phyloP scores from a whole-genome alignment of 176 grass and related monocot genomes.

The Oryza punctata region DNA sequence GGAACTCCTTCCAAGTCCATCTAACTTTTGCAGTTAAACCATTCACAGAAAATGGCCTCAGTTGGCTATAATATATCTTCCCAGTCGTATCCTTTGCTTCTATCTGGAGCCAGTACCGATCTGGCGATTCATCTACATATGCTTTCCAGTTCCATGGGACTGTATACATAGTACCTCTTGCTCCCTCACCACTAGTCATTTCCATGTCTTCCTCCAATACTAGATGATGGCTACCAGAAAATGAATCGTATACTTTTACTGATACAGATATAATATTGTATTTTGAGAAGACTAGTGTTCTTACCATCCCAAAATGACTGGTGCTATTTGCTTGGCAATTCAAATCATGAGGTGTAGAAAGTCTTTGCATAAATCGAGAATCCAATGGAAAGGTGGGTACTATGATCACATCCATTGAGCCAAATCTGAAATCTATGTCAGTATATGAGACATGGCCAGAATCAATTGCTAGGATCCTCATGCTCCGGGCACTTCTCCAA shows the following conservation, averaged over 20 bases:
- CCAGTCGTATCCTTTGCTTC: conserved; percentile 42
- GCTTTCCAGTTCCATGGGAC: conserved; percentile 51
- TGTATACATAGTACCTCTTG: conserved; percentile 40
- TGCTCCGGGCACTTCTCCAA: conserved; percentile 49
- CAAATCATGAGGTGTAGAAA: conserved; percentile 37
- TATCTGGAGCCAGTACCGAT: conserved; percentile 51
- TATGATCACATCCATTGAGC: conserved; percentile 50
- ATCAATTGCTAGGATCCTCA: conserved; percentile 55
- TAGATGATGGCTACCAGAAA: conserved; percentile 24
- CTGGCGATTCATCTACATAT: conserved; percentile 29
- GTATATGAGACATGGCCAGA: conserved; percentile 54
- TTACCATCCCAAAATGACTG: conserved; percentile 28
- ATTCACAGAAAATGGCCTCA: conserved; percentile 55
- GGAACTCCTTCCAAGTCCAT: conserved; percentile 59
- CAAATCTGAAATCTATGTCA: conserved; percentile 52
- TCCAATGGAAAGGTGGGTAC: conserved; percentile 61
- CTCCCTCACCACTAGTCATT: conserved; percentile 27
- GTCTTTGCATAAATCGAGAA: conserved; percentile 60
- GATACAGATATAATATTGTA: conserved; percentile 43
- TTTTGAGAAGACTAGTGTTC: conserved; percentile 53
- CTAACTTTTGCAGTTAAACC: conserved; percentile 52
- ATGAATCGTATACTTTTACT: conserved; percentile 45
- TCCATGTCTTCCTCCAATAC: conserved; percentile 44
- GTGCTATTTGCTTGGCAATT: conserved; percentile 29
- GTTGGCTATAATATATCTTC: conserved; percentile 35